Conservation (phyloP, 73 alveolate species). For the Symbiodinium natans region DNA sequence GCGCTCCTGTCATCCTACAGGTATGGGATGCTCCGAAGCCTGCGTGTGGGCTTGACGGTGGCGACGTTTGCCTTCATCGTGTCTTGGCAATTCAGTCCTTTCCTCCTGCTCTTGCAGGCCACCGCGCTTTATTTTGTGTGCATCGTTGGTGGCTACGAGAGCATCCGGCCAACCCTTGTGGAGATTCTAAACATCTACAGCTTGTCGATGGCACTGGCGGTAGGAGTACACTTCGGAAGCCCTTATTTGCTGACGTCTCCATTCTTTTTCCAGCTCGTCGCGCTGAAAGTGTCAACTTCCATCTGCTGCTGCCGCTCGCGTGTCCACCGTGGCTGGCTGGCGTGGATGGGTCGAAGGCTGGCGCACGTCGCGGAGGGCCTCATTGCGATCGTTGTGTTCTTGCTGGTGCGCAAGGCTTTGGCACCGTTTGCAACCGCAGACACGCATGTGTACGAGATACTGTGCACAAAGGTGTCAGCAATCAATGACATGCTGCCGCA, state of each 20-base stretch:
- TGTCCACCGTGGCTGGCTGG: background rate
- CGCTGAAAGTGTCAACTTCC: constrained; percentile 58
- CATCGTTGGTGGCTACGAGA: constrained; percentile 50
- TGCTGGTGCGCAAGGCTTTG: constrained; percentile 46
- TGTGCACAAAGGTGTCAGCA: constrained; percentile 87
- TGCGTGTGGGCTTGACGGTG: background rate
- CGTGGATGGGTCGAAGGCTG: constrained; percentile 36
- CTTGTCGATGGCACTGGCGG: constrained; percentile 48
- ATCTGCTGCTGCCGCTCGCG: constrained; percentile 33
- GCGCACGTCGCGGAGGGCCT: constrained; percentile 68
- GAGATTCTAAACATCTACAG: constrained; percentile 30
- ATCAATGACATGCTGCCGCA: constrained; percentile 61
- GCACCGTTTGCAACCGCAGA: constrained; percentile 92
- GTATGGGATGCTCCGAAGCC: background rate
- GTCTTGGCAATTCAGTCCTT: constrained; percentile 93
- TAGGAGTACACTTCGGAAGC: constrained; percentile 72
- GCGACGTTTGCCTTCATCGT: constrained; percentile 58
- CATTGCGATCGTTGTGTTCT: constrained; percentile 17
- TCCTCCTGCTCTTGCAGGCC: constrained; percentile 87
- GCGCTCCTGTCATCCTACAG: constrained; percentile 10
- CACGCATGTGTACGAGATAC: constrained; percentile 88
- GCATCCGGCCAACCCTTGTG: constrained; percentile 22
- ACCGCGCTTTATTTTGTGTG: constrained; percentile 58
- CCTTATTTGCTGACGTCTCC: constrained; percentile 81
- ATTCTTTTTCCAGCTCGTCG: constrained; percentile 79